Evolutionary conservation across 768 basidiomycete genomes (phyloP).

Genomic region (Lepiota brunneoincarnata): DNA sequence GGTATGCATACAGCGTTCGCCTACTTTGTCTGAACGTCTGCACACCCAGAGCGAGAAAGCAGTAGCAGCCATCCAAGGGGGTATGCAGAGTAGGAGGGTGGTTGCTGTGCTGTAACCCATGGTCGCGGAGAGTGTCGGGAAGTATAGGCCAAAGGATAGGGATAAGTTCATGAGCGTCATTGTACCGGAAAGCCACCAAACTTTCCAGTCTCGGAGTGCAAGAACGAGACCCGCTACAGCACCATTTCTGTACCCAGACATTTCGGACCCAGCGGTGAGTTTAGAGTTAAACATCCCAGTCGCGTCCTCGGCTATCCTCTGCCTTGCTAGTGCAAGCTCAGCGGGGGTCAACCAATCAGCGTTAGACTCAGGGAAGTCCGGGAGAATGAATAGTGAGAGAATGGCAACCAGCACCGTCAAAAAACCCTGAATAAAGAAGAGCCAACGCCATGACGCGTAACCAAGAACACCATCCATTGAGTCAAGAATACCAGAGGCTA

Average conservation of each 20-base stretch:
- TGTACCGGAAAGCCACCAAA: conserved; percentile 54
- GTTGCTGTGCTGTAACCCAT: conserved; percentile 61
- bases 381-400: conserved; percentile 60
- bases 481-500: conserved; percentile 74
- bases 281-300: not conserved
- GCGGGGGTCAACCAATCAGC: conserved; percentile 50
- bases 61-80: conserved; percentile 67
- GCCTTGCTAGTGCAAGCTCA: conserved; percentile 54
- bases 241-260: conserved; percentile 11
- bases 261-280: conserved; percentile 14
- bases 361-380: conserved; percentile 68
- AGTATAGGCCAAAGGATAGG: conserved; percentile 71
- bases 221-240: conserved; percentile 42
- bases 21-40: conserved; percentile 68
- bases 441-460: conserved; percentile 74
- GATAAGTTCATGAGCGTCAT: conserved; percentile 44
- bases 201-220: conserved; percentile 69
- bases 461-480: conserved; percentile 70
- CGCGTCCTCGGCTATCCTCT: conserved; percentile 61
- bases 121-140: conserved; percentile 69
- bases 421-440: conserved; percentile 68
- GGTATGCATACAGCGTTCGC: conserved; percentile 74
- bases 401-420: conserved; percentile 50
- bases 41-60: conserved; percentile 51
- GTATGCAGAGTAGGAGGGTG: conserved; percentile 53